Percentiles rank a stretch among this genome's conserved stretches.
These are phyloP conservation scores for Penicillium silybi DNA, from an alignment of 495 filamentous ascomycete genomes.

Conservation along the genomic window DNA sequence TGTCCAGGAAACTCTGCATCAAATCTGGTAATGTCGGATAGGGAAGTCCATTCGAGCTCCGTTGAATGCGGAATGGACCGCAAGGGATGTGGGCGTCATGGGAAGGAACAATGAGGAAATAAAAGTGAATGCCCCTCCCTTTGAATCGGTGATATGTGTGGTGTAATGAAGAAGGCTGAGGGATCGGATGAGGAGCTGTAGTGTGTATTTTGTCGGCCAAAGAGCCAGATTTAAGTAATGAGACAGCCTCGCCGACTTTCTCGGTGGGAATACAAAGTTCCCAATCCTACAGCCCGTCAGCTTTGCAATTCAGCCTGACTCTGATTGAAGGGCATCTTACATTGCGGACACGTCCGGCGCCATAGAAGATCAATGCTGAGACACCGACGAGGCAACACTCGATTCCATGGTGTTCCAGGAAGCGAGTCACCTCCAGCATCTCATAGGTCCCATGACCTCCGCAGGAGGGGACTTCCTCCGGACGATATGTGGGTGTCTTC, in stretches of 20 bases:
- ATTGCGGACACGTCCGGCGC: constrained; percentile 26
- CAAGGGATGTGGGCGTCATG: constrained; percentile 27
- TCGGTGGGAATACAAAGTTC: constrained; percentile 27
- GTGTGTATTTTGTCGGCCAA: constrained; percentile 15
- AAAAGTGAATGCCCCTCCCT: constrained; percentile 27
- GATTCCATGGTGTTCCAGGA: constrained; percentile 25
- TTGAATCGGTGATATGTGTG: constrained; percentile 35
- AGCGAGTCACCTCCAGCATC: constrained; percentile 25
- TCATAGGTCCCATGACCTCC: constrained; percentile 26
- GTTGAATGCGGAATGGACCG: constrained; percentile 25
- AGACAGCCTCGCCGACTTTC: constrained; percentile 14
- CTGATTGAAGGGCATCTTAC: constrained; percentile 14
- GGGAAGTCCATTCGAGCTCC: constrained; percentile 32
- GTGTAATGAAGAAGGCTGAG: constrained; percentile 24
- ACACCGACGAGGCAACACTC: constrained; percentile 29
- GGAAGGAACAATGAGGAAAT: constrained; percentile 31
- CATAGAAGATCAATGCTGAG: constrained; percentile 27
- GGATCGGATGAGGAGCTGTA: constrained; percentile 14
- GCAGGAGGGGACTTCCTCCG: constrained; percentile 20
- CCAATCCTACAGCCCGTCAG: constrained; percentile 22
- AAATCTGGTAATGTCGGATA: constrained; percentile 32
- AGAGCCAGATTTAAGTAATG: constrained; percentile 10
- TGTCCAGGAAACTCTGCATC: constrained; percentile 36
- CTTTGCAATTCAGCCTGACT: background rate
- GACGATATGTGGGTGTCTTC: constrained; percentile 15